Base-by-base conservation (phyloP, 2,329 filamentous ascomycete genomes). In the Torrubiella hemipterigena region DNA sequence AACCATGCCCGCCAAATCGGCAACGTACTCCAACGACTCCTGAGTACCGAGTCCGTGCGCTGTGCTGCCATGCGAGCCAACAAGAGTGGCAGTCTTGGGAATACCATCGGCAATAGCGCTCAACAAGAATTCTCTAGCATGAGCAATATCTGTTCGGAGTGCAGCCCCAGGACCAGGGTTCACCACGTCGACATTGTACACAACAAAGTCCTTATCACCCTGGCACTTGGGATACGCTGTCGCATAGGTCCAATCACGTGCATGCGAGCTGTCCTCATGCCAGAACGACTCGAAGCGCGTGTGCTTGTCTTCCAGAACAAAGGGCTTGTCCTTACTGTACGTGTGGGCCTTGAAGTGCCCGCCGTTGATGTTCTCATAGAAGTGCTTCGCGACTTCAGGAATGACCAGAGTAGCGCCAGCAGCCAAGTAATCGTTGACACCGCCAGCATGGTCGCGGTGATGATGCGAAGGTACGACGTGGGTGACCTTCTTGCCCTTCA, bases 91-190 rank as follows among this genome's bases (percentile, higher is more conserved):
- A 9, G 27, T 17, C 17, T 29, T 29, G 17, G 27, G 27, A 18
- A 29, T 18, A 29, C 27, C 27, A 18, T 29, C 27, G 7, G n/a
- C n/a, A 13, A 29, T 18, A 11, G 27, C 27, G 17, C 10, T 29
- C 11, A 17, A 9, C 10, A 29, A 17, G 8, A 16, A 29, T 13
- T 29, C 14, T 19, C 27, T 17, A 5, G 16, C 27, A 9, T 13
- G 12, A 9, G n/a, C 15, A 19, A 18, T 17, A 29, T 29, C 27
- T 6, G 17, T 17, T 16, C 17, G 11, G n/a, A 29, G 12, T 16
- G 27, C 17, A 29, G 15, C 6, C 8, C 27, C 27, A 18, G 17
- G 14, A 7, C 27, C 17, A 18, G 27, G 27, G 6, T 17, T 29
- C 17, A 16, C 15, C n/a, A 19, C 27, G 14, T 29, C 27, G 11